Conservation (phyloP, 805 yeast genomes). For the Candida nemodendra region DNA sequence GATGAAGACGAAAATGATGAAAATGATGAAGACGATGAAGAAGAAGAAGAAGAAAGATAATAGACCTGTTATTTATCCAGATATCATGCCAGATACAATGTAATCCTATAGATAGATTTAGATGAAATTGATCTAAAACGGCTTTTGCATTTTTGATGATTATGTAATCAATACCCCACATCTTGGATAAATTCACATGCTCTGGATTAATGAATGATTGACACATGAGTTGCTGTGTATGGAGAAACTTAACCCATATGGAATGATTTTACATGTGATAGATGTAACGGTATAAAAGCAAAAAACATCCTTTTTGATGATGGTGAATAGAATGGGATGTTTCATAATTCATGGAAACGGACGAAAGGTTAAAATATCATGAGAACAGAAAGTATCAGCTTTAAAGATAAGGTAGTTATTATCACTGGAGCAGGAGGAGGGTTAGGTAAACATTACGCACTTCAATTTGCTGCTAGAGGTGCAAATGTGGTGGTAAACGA, state of each 20-base stretch:
- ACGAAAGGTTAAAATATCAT: no score
- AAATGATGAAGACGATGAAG: conserved; percentile 36
- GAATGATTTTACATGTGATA: no score
- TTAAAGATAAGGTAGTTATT: conserved; percentile 84
- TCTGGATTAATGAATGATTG: no score
- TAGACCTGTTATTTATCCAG: no score
- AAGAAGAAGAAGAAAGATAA: conserved; percentile 5
- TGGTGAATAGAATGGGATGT: no score
- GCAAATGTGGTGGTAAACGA: conserved; percentile 96
- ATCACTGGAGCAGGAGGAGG: conserved; percentile 99
- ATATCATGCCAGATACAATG: conserved; percentile 11
- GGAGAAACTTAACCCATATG: no score
- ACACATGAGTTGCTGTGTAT: no score
- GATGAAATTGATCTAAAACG: conserved; percentile 43
- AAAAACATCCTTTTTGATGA: no score
- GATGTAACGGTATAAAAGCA: no score
- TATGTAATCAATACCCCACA: neutral
- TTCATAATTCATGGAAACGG: no score
- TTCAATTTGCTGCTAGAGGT: conserved; percentile 84
- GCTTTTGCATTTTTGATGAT: no score
- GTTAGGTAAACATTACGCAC: conserved; percentile 82
- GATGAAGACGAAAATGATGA: conserved; percentile 62
- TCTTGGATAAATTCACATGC: conserved; percentile 24
- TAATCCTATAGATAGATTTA: neutral
- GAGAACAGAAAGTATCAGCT: conserved; percentile 39